Evolutionary conservation across 768 basidiomycete species (phyloP).

Genomic region (Rhodosporidiobolus odoratus): DNA sequence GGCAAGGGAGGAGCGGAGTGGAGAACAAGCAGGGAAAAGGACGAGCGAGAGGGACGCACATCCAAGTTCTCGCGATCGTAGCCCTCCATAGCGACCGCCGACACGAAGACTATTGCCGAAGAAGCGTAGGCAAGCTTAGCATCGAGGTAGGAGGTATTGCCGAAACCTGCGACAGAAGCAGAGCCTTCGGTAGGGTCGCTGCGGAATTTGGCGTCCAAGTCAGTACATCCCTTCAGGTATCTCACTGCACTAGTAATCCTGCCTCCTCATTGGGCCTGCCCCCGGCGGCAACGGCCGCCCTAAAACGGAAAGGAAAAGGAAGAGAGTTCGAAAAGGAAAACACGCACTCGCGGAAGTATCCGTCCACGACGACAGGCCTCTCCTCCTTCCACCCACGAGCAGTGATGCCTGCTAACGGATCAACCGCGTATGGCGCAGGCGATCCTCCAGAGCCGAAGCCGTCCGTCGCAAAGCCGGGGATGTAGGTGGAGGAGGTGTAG

Average conservation of each 20-base stretch:
- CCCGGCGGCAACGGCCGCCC: too few species aligned
- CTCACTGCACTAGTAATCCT: too few species aligned
- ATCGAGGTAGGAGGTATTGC: conserved; percentile 20
- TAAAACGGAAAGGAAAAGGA: not conserved
- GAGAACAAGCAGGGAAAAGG: not conserved
- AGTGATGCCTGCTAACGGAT: conserved; percentile 45
- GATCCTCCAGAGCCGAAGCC: conserved; percentile 47
- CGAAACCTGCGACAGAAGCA: not conserved
- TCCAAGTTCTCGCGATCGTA: conserved; percentile 37
- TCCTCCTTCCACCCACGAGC: conserved; percentile 38
- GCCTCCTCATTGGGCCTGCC: too few species aligned
- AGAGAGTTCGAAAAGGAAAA: too few species aligned
- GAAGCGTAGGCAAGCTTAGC: conserved; percentile 18
- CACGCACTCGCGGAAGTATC: conserved; percentile 26
- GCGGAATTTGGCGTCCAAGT: too few species aligned
- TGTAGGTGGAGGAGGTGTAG: not conserved
- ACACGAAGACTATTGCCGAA: conserved; percentile 36
- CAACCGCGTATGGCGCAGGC: conserved; percentile 41
- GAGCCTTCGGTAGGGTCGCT: conserved; percentile 18
- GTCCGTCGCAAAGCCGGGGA: not conserved
- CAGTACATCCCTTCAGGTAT: too few species aligned
- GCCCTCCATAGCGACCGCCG: conserved; percentile 27
- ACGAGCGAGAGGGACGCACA: not conserved
- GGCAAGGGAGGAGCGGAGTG: not conserved
- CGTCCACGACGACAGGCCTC: conserved; percentile 15